Percentiles rank a stretch among this genome's conserved stretches.
Conservation (phyloP, 805 yeast species). For the Blastobotrys terrestris region DNA sequence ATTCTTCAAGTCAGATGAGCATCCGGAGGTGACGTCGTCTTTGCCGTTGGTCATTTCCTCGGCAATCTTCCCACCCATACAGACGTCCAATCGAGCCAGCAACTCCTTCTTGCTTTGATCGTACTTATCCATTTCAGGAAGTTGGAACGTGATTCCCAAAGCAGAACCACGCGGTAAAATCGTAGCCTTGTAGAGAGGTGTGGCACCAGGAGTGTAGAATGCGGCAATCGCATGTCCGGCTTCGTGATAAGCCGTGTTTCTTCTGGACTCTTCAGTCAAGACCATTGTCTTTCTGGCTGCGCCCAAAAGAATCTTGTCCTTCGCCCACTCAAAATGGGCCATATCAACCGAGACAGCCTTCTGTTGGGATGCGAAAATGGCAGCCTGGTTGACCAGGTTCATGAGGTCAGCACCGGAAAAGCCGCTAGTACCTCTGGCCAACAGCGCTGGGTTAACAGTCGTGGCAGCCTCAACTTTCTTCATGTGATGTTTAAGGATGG, state of each 20-base stretch:
- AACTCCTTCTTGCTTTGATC: constrained; percentile 89
- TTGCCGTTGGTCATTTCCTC: constrained; percentile 89
- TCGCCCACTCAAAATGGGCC: constrained; percentile 97
- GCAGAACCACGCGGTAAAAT: constrained; percentile 96
- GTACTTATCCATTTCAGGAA: constrained; percentile 97
- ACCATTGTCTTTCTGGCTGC: constrained; percentile 98
- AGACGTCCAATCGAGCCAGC: constrained; percentile 86
- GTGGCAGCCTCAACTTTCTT: constrained; percentile 79
- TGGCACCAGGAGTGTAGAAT: constrained; percentile 87
- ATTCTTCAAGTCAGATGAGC: constrained; percentile 81
- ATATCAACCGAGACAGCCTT: constrained; percentile 86
- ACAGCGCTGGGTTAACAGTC: constrained; percentile 78
- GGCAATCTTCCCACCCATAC: constrained; percentile 99
- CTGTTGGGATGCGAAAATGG: constrained; percentile 90
- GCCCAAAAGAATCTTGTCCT: constrained; percentile 95
- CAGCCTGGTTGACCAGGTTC: constrained; percentile 97
- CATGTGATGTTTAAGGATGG: constrained; percentile 86
- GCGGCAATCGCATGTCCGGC: constrained; percentile 99
- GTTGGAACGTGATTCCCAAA: constrained; percentile 91
- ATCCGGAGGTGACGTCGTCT: constrained; percentile 91
- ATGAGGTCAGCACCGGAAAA: constrained; percentile 96
- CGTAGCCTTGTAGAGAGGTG: constrained; percentile 93
- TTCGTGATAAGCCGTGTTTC: constrained; percentile 95
- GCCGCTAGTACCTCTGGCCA: constrained; percentile 98
- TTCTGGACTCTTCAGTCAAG: constrained; percentile 88